A percentile compares a stretch with the other conserved stretches of the same genome.
Evolutionary conservation across 2,329 filamentous ascomycete species (phyloP).

Genomic region (Botrytis cinerea): DNA sequence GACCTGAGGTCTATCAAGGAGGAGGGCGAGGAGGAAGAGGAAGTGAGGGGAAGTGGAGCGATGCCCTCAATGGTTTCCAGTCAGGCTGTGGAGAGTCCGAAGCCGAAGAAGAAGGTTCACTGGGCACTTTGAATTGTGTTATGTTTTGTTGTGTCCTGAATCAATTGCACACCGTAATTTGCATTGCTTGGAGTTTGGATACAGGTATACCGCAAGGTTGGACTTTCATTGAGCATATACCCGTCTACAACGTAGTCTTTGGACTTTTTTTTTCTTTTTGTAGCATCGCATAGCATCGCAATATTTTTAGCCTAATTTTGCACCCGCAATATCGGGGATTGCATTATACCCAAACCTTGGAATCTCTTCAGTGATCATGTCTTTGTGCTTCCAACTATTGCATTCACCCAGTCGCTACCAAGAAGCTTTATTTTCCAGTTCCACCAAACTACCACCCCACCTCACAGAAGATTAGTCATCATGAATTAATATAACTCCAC

Average conservation of each 20-base stretch:
- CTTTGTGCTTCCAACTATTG: background rate
- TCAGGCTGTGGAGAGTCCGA: slow-evolving; percentile 28
- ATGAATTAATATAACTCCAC: background rate
- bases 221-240: slow-evolving; percentile 12
- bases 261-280: background rate
- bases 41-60: slow-evolving; percentile 3
- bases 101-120: slow-evolving; percentile 41
- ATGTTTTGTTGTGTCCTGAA: slow-evolving; percentile 28
- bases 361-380: background rate
- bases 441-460: background rate
- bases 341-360: background rate
- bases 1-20: slow-evolving; percentile 40
- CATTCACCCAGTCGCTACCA: background rate
- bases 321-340: background rate
- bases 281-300: background rate
- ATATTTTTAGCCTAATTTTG: background rate
- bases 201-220: slow-evolving; percentile 16
- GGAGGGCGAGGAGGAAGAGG: slow-evolving; percentile 34
- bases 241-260: background rate
- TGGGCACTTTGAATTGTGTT: slow-evolving; percentile 34
- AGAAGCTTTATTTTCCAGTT: background rate
- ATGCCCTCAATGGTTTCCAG: slow-evolving; percentile 23
- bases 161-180: slow-evolving; percentile 19
- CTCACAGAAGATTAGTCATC: background rate
- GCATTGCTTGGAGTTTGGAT: slow-evolving; percentile 29